Conservation (phyloP, 73 alveolate genomes). For the Blepharisma stoltei region DNA sequence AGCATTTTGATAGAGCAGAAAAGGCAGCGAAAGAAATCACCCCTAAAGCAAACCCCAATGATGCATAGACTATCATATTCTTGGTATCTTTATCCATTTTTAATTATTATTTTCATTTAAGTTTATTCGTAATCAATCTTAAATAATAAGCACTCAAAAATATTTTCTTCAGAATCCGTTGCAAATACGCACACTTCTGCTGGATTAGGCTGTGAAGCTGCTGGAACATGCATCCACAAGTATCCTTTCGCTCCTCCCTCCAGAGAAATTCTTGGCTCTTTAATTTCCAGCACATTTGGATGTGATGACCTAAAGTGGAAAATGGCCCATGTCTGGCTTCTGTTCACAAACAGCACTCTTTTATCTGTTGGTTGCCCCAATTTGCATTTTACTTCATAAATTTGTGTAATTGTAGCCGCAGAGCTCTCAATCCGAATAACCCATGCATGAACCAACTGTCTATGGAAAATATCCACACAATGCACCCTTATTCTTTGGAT, state of each 20-base stretch:
- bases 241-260: constrained; percentile 37
- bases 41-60: no score
- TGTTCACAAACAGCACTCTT: constrained; percentile 38
- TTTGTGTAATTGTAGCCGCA: constrained; percentile 35
- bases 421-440: constrained; percentile 51
- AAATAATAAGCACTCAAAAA: constrained; percentile 39
- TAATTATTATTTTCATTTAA: no score
- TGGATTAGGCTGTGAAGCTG: constrained; percentile 33
- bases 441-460: constrained; percentile 48
- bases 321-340: constrained; percentile 32
- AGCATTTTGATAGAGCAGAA: no score
- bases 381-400: background rate
- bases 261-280: constrained; percentile 12
- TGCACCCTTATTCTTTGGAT: constrained; percentile 35
- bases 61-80: no score
- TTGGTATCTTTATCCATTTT: no score
- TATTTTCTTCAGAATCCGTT: constrained; percentile 47
- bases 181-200: constrained; percentile 47
- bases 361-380: constrained; percentile 27
- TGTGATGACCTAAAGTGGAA: constrained; percentile 49
- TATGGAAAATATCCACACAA: constrained; percentile 53
- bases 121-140: constrained; percentile 27
- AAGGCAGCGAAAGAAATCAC: no score
- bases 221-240: constrained; percentile 35
- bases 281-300: constrained; percentile 35